A percentile compares a stretch with the other conserved stretches of the same genome.
Evolutionary conservation across 148 eudicot species (phyloP).

Genomic region (Chenopodium album): DNA sequence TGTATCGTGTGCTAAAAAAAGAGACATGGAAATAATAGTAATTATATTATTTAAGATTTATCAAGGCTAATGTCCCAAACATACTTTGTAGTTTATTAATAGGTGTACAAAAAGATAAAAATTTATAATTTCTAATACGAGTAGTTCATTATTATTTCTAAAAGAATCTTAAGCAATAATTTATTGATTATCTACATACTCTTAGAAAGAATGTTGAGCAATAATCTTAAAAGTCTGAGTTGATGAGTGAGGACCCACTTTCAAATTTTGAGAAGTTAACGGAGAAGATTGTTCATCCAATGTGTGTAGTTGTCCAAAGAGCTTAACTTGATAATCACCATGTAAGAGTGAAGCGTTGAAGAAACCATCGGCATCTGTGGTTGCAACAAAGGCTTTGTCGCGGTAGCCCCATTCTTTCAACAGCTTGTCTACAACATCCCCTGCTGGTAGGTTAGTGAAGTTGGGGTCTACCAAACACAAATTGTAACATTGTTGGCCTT

Average conservation of each 20-base stretch:
- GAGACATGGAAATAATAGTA: too few species aligned
- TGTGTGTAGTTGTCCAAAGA: slow-evolving; percentile 2
- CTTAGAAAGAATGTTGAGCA: slow-evolving; percentile 2
- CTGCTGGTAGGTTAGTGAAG: slow-evolving; percentile 52
- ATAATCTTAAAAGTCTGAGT: slow-evolving; percentile 12
- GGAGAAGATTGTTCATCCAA: neutral
- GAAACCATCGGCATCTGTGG: slow-evolving; percentile 41
- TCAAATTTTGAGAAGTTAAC: neutral
- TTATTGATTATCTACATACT: neutral
- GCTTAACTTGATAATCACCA: slow-evolving; percentile 46
- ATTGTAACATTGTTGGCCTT: slow-evolving; percentile 38
- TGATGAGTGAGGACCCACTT: slow-evolving; percentile 17
- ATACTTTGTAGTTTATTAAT: too few species aligned
- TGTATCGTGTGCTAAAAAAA: too few species aligned
- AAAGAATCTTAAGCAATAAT: neutral
- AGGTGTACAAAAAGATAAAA: too few species aligned
- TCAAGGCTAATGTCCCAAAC: too few species aligned
- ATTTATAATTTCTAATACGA: too few species aligned
- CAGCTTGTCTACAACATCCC: slow-evolving; percentile 49
- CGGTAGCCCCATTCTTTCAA: slow-evolving; percentile 33
- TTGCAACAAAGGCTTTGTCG: neutral
- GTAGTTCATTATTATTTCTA: neutral
- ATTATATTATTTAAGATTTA: too few species aligned
- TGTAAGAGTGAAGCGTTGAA: slow-evolving; percentile 41
- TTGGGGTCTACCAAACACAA: slow-evolving; percentile 63